Base-by-base conservation (phyloP, 306 rosid species). In the Amphicarpaea edgeworthii region DNA sequence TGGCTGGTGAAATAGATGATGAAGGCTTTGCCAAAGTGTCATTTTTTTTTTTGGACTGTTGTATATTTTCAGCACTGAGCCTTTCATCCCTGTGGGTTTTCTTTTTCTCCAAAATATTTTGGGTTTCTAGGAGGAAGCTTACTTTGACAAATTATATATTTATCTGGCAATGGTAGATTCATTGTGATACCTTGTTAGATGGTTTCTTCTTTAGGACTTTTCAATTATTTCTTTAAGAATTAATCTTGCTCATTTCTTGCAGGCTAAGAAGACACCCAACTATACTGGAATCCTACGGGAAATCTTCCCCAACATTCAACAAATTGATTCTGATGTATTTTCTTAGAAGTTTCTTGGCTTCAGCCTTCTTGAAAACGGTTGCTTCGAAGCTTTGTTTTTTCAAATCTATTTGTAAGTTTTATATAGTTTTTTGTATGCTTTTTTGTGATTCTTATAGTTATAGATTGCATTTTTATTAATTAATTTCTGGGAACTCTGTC, bases 191-290 rank as follows among this genome's bases (percentile, higher is more conserved):
- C 26, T 51, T 82, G 16, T 59, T 28, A 7, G 23, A 26, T 57
- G 20, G 20, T 30, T 41, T 17, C 60, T 76, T 24, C 53, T 51
- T 50, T 45, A 34, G 57, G 15, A 17, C 21, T 49, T 68, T 62
- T 50, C 43, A 37, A 62, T 26, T 62, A 63, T 47, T 73, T 85
- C 37, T 49, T 61, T 51, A 34, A 57, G 50, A 77, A 64, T 58
- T 84, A 70, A 83, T 69, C 64, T 3, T 71, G 47, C 38, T 67
- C n/a, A 68, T 59, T 74, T 68, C 77, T 79, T 83, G 67, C 97
- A 92, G 97, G 98, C 91, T 9, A 95, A 82, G 79, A 95, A 82
- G 79, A 72, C 83, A 45, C 79, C 97, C 21, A 77, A 84, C 72
- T 95, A 95, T 81, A 46, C 84, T 65, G 75, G 17, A 59, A 51